phyloP scores from a whole-genome alignment of 1,139 yeast species.

The Lodderomyces jiufengensis region DNA sequence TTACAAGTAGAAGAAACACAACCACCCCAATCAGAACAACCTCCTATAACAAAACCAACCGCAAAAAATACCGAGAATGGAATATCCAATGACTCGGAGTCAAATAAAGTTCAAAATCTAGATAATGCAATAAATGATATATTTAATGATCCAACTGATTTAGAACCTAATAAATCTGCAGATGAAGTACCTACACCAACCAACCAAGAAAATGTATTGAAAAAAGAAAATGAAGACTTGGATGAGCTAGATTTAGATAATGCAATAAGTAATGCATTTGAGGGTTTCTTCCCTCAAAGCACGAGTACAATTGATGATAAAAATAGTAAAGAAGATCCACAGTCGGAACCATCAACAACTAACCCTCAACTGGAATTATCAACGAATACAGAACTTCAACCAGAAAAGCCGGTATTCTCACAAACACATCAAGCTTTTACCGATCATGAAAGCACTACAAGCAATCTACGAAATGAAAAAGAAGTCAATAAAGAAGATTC shows the following conservation, averaged over 20 bases:
- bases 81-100: constrained; percentile 8
- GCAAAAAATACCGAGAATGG: neutral
- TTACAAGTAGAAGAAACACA: constrained; percentile 3
- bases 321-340: no score
- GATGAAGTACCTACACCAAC: neutral
- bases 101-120: constrained; percentile 9
- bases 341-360: no score
- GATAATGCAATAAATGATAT: neutral
- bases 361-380: no score
- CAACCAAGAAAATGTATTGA: constrained; percentile 2
- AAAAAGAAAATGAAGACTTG: no score
- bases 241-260: constrained; percentile 18
- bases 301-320: no score
- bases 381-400: no score
- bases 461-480: no score
- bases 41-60: neutral
- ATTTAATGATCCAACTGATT: neutral
- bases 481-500: no score
- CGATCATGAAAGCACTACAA: no score
- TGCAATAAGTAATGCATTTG: constrained; percentile 23
- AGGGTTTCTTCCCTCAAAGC: constrained; percentile 6
- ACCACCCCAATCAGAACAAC: neutral
- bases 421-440: no score
- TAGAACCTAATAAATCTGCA: neutral
- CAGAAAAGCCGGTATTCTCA: no score